Evolutionary conservation across 2,329 filamentous ascomycete species (phyloP).

Genomic region (Orbilia quercus): DNA sequence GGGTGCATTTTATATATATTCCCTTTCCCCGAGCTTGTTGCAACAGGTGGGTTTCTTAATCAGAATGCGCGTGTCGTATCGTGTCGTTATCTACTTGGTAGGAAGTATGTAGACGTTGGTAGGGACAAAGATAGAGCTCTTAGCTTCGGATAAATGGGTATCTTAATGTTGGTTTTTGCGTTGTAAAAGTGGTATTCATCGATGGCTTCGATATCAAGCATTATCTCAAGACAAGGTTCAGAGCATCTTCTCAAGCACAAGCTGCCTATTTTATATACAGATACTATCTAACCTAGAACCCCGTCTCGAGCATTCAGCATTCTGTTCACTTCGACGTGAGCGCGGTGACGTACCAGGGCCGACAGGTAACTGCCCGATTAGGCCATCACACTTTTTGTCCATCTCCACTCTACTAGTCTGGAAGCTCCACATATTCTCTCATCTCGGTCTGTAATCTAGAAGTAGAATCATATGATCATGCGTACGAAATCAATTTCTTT

Average conservation of each 20-base stretch:
- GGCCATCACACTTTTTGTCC: slow-evolving; percentile 28
- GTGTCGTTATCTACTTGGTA: no score
- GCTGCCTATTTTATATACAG: not conserved
- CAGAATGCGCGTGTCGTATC: no score
- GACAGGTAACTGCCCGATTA: slow-evolving; percentile 12
- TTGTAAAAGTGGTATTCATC: slow-evolving; percentile 7
- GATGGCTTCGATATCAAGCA: no score
- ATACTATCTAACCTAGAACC: not conserved
- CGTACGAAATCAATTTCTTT: slow-evolving; percentile 2
- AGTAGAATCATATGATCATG: not conserved
- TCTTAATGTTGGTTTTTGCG: not conserved
- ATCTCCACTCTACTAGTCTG: slow-evolving; percentile 1
- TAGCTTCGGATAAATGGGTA: not conserved
- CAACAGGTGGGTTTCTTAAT: no score
- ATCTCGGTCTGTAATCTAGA: not conserved
- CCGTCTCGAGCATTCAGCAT: not conserved
- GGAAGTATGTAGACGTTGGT: no score
- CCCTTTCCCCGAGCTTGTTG: not conserved
- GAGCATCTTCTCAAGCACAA: not conserved
- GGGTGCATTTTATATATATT: slow-evolving; percentile 31
- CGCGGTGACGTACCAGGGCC: slow-evolving; percentile 17
- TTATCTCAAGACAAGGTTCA: no score
- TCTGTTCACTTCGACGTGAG: not conserved
- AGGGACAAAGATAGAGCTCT: no score
- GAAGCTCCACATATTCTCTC: slow-evolving; percentile 2